Evolutionary conservation across 805 yeast genomes (phyloP).

Genomic region (Candida sonorensis): DNA sequence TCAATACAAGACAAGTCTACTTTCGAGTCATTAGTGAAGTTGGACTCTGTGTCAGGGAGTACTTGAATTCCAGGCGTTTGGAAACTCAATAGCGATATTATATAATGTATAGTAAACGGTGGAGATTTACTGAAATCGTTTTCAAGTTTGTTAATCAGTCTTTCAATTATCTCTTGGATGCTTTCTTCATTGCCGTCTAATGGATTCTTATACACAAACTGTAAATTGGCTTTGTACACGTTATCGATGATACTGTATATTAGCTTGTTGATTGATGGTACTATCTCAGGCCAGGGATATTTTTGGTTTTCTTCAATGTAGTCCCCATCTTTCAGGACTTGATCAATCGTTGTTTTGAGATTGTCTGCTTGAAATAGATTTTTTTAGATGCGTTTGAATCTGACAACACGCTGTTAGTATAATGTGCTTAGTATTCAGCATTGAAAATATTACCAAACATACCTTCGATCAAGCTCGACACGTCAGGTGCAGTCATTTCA

Average conservation of each 20-base stretch:
- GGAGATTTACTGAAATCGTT: conserved; percentile 19
- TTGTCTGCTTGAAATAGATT: conserved; percentile 3
- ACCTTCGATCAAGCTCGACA: conserved; percentile 6
- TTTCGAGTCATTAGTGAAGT: background rate
- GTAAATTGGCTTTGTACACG: conserved; percentile 13
- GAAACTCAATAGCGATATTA: conserved; percentile 11
- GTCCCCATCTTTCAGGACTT: conserved; percentile 11
- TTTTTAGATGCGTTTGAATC: no score
- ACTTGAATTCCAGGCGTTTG: conserved; percentile 11
- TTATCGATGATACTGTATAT: conserved; percentile 6
- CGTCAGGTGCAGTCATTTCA: background rate
- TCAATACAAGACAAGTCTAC: background rate
- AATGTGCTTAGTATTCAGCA: no score
- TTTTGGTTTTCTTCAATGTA: conserved; percentile 11
- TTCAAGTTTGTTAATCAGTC: conserved; percentile 7
- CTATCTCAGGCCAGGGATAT: conserved; percentile 9
- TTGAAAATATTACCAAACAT: conserved; percentile 1
- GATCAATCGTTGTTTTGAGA: conserved; percentile 6
- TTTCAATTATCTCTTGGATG: conserved; percentile 8
- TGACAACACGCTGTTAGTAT: no score
- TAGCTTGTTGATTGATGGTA: conserved; percentile 7
- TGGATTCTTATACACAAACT: conserved; percentile 9
- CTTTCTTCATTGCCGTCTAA: conserved; percentile 8
- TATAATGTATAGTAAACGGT: conserved; percentile 24
- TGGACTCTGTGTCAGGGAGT: conserved; percentile 1